A percentile compares a stretch with the other conserved stretches of the same genome.
Evolutionary conservation across 2,329 filamentous ascomycete species (phyloP).

Genomic region (Neoascochyta sp.): DNA sequence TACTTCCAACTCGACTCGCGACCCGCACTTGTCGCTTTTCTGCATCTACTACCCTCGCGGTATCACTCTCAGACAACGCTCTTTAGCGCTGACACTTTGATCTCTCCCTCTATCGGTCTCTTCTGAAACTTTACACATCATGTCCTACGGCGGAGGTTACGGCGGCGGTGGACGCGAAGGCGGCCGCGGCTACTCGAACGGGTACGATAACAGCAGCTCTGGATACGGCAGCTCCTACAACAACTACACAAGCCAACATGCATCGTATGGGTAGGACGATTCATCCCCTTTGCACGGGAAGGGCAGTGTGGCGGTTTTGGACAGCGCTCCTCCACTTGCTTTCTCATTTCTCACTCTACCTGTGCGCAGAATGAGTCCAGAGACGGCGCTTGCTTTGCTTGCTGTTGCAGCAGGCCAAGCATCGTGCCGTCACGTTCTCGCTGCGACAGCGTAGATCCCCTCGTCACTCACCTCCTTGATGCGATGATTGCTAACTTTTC

Average conservation of each 20-base stretch:
- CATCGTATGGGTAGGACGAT: constrained; percentile 45
- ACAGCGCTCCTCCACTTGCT: constrained; percentile 27
- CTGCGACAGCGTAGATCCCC: constrained; percentile 30
- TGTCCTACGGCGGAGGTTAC: constrained; percentile 63
- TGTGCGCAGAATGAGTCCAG: constrained; percentile 28
- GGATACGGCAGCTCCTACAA: constrained; percentile 47
- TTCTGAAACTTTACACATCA: constrained; percentile 44
- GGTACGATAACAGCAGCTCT: constrained; percentile 46
- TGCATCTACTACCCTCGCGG: constrained; percentile 14
- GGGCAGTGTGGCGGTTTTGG: constrained; percentile 37
- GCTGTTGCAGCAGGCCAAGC: constrained; percentile 18
- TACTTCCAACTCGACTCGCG: constrained; percentile 19
- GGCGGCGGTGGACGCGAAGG: constrained; percentile 48
- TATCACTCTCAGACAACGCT: constrained; percentile 17
- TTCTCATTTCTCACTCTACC: constrained; percentile 24
- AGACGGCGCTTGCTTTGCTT: constrained; percentile 21
- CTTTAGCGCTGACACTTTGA: constrained; percentile 22
- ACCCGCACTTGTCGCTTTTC: constrained; percentile 24
- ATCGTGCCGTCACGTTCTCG: constrained; percentile 23
- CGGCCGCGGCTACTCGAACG: constrained; percentile 52
- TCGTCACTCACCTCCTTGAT: constrained; percentile 10
- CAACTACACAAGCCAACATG: constrained; percentile 46
- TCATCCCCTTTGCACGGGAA: constrained; percentile 36
- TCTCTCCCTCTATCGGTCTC: constrained; percentile 28
- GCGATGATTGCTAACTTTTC: constrained; percentile 23